phyloP scores from a whole-genome alignment of 2,329 filamentous ascomycete genomes.

The Verticillium nubilum region DNA sequence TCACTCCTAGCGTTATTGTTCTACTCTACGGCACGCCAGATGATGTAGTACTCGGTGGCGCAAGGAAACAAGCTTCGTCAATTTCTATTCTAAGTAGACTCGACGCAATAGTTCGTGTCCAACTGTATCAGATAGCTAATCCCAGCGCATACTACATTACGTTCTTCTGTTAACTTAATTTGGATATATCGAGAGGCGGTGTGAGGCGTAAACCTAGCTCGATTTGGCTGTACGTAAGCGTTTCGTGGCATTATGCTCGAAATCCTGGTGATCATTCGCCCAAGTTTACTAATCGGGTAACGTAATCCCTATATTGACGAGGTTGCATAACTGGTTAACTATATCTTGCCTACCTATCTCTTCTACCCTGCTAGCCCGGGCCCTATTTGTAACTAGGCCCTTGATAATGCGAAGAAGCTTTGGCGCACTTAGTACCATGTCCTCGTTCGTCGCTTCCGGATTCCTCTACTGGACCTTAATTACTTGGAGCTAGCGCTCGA shows the following conservation, averaged over 20 bases:
- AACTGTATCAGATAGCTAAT: too few relatives aligned
- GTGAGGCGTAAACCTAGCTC: background rate
- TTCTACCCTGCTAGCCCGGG: background rate
- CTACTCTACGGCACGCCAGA: too few relatives aligned
- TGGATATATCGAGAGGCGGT: background rate
- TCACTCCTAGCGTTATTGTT: too few relatives aligned
- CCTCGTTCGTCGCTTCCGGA: background rate
- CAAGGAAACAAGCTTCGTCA: too few relatives aligned
- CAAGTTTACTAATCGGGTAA: background rate
- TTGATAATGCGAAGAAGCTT: background rate
- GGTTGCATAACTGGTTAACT: background rate
- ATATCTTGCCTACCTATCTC: background rate
- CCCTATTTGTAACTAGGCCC: background rate
- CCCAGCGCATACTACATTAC: too few relatives aligned
- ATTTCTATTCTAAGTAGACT: too few relatives aligned
- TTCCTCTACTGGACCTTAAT: background rate
- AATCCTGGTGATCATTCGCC: background rate
- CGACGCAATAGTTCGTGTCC: too few relatives aligned
- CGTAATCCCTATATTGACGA: background rate
- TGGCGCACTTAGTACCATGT: background rate
- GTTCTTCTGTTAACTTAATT: too few relatives aligned
- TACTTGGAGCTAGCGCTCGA: slow-evolving; percentile 21
- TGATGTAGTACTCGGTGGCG: too few relatives aligned
- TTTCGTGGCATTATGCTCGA: background rate
- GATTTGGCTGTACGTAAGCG: background rate